These are phyloP conservation scores for Spathaspora girioi DNA, from an alignment of 805 yeast species.

Conservation along the genomic window DNA sequence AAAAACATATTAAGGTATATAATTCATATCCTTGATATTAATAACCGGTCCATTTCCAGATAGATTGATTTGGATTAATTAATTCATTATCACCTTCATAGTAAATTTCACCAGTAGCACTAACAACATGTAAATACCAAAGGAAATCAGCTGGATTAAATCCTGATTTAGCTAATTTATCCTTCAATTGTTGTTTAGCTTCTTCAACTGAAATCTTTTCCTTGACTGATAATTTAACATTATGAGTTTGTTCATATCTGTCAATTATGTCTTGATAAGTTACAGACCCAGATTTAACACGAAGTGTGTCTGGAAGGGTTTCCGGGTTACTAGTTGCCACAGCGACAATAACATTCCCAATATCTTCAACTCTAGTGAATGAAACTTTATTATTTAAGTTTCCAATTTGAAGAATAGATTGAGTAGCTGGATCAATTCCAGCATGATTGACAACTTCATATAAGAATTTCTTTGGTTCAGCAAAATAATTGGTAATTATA, in stretches of 20 bases:
- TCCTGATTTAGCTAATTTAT: conserved; percentile 19
- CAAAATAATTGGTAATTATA: conserved; percentile 6
- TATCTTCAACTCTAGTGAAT: conserved; percentile 35
- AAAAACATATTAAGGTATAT: too few species aligned
- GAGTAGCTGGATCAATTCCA: conserved; percentile 34
- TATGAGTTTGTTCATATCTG: conserved; percentile 37
- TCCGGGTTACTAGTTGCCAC: conserved; percentile 32
- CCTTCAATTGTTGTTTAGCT: conserved; percentile 7
- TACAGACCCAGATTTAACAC: conserved; percentile 40
- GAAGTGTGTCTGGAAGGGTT: conserved; percentile 43
- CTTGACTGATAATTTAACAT: conserved; percentile 8
- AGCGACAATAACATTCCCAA: conserved; percentile 42
- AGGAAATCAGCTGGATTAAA: conserved; percentile 31
- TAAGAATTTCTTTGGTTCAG: conserved; percentile 20
- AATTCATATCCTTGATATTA: too few species aligned
- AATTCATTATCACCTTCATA: conserved; percentile 23
- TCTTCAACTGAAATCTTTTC: conserved; percentile 21
- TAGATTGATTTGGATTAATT: conserved; percentile 32
- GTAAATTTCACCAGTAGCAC: neutral
- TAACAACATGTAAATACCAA: conserved; percentile 26
- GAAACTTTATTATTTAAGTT: conserved; percentile 33
- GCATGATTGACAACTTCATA: conserved; percentile 25
- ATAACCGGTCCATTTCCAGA: conserved; percentile 35
- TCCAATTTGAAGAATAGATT: conserved; percentile 37
- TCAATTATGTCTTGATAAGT: conserved; percentile 35